phyloP scores from a whole-genome alignment of 2,329 filamentous ascomycete genomes.

The Didymella arachidicola region DNA sequence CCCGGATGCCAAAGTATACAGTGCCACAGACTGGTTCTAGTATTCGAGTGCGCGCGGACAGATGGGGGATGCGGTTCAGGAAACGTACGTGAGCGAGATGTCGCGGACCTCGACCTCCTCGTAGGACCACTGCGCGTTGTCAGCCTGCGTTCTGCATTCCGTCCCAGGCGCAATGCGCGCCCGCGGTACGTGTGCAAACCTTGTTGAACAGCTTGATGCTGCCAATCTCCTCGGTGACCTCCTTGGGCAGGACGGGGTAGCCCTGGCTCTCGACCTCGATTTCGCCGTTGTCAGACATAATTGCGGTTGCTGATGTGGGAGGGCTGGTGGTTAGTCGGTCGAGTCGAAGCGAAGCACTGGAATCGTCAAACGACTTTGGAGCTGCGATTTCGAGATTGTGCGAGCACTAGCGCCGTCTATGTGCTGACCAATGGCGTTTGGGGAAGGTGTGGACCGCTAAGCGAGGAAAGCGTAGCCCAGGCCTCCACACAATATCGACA shows the following conservation, averaged over 20 bases:
- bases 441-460: neutral
- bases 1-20: constrained; percentile 27
- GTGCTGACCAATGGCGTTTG: neutral
- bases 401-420: neutral
- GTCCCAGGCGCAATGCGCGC: constrained; percentile 16
- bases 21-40: constrained; percentile 6
- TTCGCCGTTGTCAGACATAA: constrained; percentile 91
- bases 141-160: constrained; percentile 19
- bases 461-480: neutral
- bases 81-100: constrained; percentile 96
- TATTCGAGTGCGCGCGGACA: constrained; percentile 22
- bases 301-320: constrained; percentile 42
- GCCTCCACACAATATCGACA: neutral
- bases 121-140: constrained; percentile 74
- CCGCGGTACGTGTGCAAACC: constrained; percentile 28
- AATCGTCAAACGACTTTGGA: neutral
- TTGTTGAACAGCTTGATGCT: constrained; percentile 98
- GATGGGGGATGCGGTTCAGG: constrained; percentile 19
- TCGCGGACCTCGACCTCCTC: constrained; percentile 99
- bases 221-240: constrained; percentile 87
- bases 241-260: constrained; percentile 89
- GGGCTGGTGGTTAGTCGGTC: constrained; percentile 37
- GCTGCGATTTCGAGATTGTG: constrained; percentile 19
- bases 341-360: constrained; percentile 6
- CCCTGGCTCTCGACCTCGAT: constrained; percentile 85